These are phyloP conservation scores for Ogataea trehalophila DNA, from an alignment of 805 yeast genomes.

Conservation along the genomic window DNA sequence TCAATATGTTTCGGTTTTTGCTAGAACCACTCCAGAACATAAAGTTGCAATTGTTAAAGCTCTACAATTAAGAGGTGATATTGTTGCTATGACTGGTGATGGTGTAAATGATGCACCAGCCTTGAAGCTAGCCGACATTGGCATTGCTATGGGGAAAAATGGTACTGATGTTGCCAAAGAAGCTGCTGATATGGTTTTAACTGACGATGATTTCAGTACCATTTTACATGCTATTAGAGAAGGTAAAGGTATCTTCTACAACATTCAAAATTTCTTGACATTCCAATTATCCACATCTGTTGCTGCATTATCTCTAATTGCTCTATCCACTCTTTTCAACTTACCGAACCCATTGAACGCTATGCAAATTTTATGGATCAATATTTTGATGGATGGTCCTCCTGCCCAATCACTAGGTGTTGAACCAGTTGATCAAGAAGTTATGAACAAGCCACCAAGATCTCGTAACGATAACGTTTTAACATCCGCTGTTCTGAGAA, in stretches of 20 bases:
- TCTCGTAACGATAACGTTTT: conserved; percentile 79
- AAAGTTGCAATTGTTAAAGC: conserved; percentile 88
- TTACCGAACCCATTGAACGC: conserved; percentile 94
- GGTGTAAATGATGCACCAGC: conserved; percentile 99
- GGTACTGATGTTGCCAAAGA: conserved; percentile 99
- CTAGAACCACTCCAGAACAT: conserved; percentile 94
- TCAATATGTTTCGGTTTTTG: conserved; percentile 81
- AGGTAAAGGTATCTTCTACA: conserved; percentile 95
- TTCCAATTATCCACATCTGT: conserved; percentile 95
- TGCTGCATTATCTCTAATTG: conserved; percentile 88
- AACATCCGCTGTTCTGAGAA: conserved; percentile 59
- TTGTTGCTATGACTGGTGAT: conserved; percentile 99
- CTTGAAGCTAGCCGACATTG: conserved; percentile 89
- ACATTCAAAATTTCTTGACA: conserved; percentile 90
- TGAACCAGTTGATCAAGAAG: conserved; percentile 94
- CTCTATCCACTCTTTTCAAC: conserved; percentile 79
- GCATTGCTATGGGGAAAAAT: conserved; percentile 87
- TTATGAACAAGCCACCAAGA: conserved; percentile 96
- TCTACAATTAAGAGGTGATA: conserved; percentile 82
- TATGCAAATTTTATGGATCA: conserved; percentile 97
- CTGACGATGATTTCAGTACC: conserved; percentile 95
- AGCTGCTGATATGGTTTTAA: conserved; percentile 95
- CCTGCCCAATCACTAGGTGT: conserved; percentile 98
- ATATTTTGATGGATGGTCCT: conserved; percentile 97
- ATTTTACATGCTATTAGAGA: conserved; percentile 91